Evolutionary conservation across 2,329 filamentous ascomycete genomes (phyloP).

Genomic region (Coniochaeta hoffmannii): DNA sequence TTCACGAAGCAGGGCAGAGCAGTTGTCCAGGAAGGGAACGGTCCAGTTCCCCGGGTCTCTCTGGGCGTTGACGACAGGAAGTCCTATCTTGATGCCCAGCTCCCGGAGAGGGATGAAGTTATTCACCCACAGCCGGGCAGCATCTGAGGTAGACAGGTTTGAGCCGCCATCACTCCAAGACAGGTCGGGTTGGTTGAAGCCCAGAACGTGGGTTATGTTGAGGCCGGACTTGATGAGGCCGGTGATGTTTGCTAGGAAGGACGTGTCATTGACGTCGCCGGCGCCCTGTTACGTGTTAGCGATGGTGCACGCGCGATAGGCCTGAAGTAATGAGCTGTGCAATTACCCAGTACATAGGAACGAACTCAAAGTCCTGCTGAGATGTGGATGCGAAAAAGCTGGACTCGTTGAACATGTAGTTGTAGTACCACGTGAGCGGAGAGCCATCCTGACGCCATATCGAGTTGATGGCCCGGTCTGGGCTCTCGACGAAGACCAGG

Average conservation of each 20-base stretch:
- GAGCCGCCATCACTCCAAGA: conserved; percentile 48
- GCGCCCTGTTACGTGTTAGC: conserved; percentile 19
- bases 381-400: conserved; percentile 35
- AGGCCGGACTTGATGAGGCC: conserved; percentile 40
- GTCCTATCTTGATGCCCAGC: conserved; percentile 58
- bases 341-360: conserved; percentile 72
- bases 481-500: conserved; percentile 57
- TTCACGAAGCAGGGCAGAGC: conserved; percentile 46
- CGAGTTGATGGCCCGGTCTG: conserved; percentile 43
- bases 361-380: conserved; percentile 57
- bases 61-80: conserved; percentile 41
- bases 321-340: too few species aligned
- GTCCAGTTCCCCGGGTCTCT: conserved; percentile 57
- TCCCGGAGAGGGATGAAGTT: conserved; percentile 61
- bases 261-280: conserved; percentile 37
- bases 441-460: conserved; percentile 51
- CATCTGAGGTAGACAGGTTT: conserved; percentile 46
- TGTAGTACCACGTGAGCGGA: conserved; percentile 77
- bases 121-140: conserved; percentile 60
- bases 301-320: too few species aligned
- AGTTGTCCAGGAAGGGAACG: conserved; percentile 55
- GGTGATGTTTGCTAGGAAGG: conserved; percentile 54
- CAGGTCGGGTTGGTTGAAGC: conserved; percentile 73
- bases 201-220: conserved; percentile 60
- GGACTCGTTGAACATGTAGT: conserved; percentile 55